Base-by-base conservation (phyloP, 2,329 filamentous ascomycete genomes). In the Hypoxylon sp. region DNA sequence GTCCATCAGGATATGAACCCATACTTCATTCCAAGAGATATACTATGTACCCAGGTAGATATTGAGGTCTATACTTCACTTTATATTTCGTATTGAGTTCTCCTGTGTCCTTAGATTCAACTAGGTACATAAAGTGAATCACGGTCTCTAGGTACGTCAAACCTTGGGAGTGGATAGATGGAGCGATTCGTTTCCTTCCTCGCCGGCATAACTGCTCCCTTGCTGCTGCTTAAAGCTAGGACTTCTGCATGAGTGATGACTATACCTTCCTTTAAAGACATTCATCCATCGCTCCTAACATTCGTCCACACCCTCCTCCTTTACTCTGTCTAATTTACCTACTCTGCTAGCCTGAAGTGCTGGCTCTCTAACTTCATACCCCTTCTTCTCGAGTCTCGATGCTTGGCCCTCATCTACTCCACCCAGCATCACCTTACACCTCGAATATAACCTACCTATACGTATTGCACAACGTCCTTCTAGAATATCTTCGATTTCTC, bases 391-490 rank as follows among this genome's bases (percentile, higher is more conserved):
- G 19, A 56, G 7, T 21, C 44, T 57, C 31, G 21, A 57, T 58
- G 37, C 27, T 21, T 13, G 31, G 21, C 10, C 32, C 39, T 57
- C 35, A n/a, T 32, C 50, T 46, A 29, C 13, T 17, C 42, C 4
- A 53, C 31, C 17, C 35, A 31, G 44, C 35, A 54, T 50, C n/a
- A 31, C 13, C 29, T 55, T 24, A n/a, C 46, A 57, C 47, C 65
- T 63, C 29, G 10, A 17, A 35, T 31, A 54, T 46, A 65, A 32
- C 31, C 32, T 6, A 55, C 61, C 67, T 68, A 60, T 35, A 24
- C 19, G 31, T 24, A 47, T 46, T 42, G 31, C 19, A 15, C 21
- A 32, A 15, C 42, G 31, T 67, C 24, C 47, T 7, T 42, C 54
- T 35, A 7, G 8, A 42, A n/a, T 50, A 52, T 50, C 6, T 21